A percentile compares a stretch with the other conserved stretches of the same genome.
phyloP scores from a whole-genome alignment of 2,329 filamentous ascomycete species.

The Colletotrichum limetticola region DNA sequence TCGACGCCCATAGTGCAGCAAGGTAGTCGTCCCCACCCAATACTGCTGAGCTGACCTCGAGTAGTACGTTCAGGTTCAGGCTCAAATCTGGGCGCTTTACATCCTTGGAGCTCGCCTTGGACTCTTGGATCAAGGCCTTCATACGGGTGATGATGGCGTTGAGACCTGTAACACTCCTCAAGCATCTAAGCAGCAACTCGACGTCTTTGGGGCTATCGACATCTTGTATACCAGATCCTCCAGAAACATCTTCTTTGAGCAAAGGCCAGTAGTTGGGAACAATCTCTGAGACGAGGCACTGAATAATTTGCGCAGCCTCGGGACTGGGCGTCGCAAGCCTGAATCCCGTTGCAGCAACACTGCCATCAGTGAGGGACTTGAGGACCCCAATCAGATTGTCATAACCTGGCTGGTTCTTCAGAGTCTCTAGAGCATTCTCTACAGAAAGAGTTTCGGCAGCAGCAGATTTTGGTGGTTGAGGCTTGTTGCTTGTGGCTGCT shows the following conservation, averaged over 20 bases:
- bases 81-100: conserved; percentile 52
- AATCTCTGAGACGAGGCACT: conserved; percentile 78
- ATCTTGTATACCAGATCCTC: conserved; percentile 26
- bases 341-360: conserved; percentile 48
- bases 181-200: conserved; percentile 67
- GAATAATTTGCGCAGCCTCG: conserved; percentile 77
- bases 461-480: conserved; percentile 9
- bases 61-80: conserved; percentile 55
- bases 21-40: conserved; percentile 52
- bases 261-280: conserved; percentile 85
- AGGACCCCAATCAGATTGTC: conserved; percentile 64
- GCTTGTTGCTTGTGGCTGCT: conserved; percentile 40
- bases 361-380: conserved; percentile 56
- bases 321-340: conserved; percentile 73
- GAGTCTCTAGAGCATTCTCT: conserved; percentile 66
- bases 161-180: conserved; percentile 80
- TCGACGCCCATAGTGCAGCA: conserved; percentile 49
- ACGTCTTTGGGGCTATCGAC: conserved; percentile 47
- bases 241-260: conserved; percentile 58
- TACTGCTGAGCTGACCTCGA: conserved; percentile 56
- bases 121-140: conserved; percentile 67
- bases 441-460: conserved; percentile 40
- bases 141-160: conserved; percentile 81
- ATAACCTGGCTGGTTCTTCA: conserved; percentile 72
- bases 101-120: conserved; percentile 50